phyloP scores from a whole-genome alignment of 164 flowering plant species.

The Echeveria elegans region DNA sequence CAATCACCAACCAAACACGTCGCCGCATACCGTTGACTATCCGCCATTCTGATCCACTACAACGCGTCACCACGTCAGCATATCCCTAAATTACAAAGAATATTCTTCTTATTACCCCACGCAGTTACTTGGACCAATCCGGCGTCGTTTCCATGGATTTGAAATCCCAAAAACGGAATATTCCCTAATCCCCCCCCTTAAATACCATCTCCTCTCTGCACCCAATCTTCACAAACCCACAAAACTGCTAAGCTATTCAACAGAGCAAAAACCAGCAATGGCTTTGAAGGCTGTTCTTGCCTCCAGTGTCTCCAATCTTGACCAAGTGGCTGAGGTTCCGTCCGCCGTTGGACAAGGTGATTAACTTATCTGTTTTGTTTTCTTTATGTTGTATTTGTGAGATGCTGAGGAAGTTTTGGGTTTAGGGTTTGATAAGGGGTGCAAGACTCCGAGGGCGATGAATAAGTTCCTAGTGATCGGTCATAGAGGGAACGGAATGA shows the following conservation, averaged over 20 bases:
- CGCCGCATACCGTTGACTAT: conserved; percentile 3
- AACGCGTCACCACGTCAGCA: conserved; percentile 7
- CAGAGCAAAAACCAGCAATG: conserved; percentile 12
- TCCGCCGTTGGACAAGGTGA: conserved; percentile 11
- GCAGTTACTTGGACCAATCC: too few species aligned
- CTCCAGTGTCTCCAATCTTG: conserved; percentile 55
- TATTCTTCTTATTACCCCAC: neutral
- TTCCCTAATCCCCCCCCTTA: neutral
- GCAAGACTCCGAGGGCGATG: conserved; percentile 1
- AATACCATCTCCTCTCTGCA: neutral
- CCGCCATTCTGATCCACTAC: neutral
- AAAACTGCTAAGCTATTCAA: neutral
- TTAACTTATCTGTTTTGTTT: conserved; percentile 17
- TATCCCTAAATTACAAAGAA: neutral
- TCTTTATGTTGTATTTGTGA: neutral
- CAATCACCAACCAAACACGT: conserved; percentile 1
- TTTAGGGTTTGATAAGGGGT: neutral
- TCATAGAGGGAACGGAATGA: conserved; percentile 87
- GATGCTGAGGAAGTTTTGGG: conserved; percentile 3
- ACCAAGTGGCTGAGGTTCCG: conserved; percentile 35
- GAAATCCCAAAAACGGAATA: conserved; percentile 4
- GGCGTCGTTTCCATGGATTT: too few species aligned
- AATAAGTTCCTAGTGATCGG: conserved; percentile 65
- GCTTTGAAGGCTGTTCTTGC: conserved; percentile 69
- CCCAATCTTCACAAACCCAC: neutral